Evolutionary conservation across 768 basidiomycete species (phyloP), one percentile per base, ranked within the genome.

Genomic region (Astraeus odoratus): DNA sequence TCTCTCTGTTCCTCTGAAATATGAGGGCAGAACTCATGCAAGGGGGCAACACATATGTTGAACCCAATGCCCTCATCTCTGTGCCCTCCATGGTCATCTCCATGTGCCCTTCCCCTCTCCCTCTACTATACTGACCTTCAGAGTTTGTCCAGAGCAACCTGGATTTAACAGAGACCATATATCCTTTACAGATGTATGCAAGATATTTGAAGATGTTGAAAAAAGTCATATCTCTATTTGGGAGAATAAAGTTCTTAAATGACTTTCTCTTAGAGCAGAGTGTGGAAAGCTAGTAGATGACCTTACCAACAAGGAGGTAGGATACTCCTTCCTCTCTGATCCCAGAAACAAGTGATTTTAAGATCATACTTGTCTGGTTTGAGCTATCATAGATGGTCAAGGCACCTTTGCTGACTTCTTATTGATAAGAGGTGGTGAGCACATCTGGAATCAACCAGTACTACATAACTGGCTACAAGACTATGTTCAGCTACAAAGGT

Each of bases 261-360:
- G 36, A 1, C 16, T 37, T 7, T 1, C 7, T 1, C 7, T 37
- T 20, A 18, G 20, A 6, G 36, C 13, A 20, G 5, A 8, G 22
- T 49, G 30, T 19, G 31, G 24, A 19, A 10, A 35, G 6, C 2
- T 44, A 8, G 20, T 15, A 30, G 47, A 48, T 13, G 42, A 48
- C 15, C 41, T 10, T 7, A 30, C 13, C 3, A 44, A 48, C 20
- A 3, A 24, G n/a, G 27, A 8, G 20, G 20, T 48, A 3, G 47
- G 47, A 12, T 43, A 43, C 29, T 43, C 10, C 19, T 48, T 48
- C 23, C 12, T 44, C 2, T 20, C 27, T 2, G 42, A 48, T 18
- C 4, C 5, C 8, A 19, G 47, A 1, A 48, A 48, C 27, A 29
- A 18, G 4, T 38, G 25, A 10, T 48, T 48, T 29, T 26, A 37